phyloP scores from a whole-genome alignment of 164 flowering plant genomes.

The Magnolia sinica region DNA sequence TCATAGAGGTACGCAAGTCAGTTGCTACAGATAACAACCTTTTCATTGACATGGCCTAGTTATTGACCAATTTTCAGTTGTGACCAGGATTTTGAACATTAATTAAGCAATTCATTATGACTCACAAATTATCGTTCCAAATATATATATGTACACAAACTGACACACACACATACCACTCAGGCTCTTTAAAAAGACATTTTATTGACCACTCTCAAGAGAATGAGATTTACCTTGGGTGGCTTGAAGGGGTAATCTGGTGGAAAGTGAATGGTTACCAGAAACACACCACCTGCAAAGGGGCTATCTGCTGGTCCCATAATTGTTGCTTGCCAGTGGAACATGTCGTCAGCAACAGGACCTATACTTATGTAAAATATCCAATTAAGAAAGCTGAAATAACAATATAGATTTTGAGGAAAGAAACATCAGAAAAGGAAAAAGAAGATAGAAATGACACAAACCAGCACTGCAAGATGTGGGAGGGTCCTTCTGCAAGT shows the following conservation, averaged over 20 bases:
- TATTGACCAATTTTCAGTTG: too few species aligned
- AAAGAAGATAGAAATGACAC: not conserved
- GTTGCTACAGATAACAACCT: too few species aligned
- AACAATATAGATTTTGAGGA: not conserved
- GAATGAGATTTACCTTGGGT: slow-evolving; percentile 41
- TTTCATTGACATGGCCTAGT: too few species aligned
- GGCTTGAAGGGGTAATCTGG: slow-evolving; percentile 75
- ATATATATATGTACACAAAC: too few species aligned
- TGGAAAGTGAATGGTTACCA: slow-evolving; percentile 59
- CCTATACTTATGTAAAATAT: slow-evolving; percentile 22
- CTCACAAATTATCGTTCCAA: too few species aligned
- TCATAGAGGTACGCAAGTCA: too few species aligned
- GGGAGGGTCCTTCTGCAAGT: slow-evolving; percentile 52
- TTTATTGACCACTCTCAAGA: too few species aligned
- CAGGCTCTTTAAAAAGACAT: too few species aligned
- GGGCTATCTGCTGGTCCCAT: slow-evolving; percentile 71
- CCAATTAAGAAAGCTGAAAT: not conserved
- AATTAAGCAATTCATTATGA: too few species aligned
- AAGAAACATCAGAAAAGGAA: not conserved
- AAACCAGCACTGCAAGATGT: slow-evolving; percentile 50
- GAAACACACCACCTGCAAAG: slow-evolving; percentile 59
- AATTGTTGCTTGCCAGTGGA: slow-evolving; percentile 69
- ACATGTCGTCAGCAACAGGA: slow-evolving; percentile 58
- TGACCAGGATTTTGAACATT: too few species aligned
- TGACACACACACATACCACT: too few species aligned